These are phyloP conservation scores for Alternaria sp. DNA, from an alignment of 2,329 filamentous ascomycete species.

Conservation along the genomic window DNA sequence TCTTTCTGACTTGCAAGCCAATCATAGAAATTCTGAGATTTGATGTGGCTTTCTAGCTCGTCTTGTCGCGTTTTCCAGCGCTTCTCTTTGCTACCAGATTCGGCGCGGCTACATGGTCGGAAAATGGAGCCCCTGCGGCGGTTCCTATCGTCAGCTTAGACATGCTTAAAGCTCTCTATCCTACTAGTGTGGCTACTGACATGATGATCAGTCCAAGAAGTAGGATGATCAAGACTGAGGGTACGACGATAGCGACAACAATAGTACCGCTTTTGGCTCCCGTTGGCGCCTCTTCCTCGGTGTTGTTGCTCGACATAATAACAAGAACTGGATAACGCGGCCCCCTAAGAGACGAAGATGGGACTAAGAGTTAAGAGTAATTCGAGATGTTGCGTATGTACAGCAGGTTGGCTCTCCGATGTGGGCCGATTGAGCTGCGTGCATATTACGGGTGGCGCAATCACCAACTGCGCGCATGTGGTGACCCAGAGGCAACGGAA, in stretches of 20 bases:
- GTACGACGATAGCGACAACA: conserved; percentile 44
- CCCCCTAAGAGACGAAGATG: background rate
- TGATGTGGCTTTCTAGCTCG: conserved; percentile 42
- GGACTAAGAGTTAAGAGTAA: background rate
- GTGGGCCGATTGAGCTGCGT: conserved; percentile 21
- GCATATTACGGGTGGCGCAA: conserved; percentile 25
- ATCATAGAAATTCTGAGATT: conserved; percentile 45
- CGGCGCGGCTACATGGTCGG: conserved; percentile 24
- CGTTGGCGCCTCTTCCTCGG: conserved; percentile 10
- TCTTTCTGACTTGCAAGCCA: conserved; percentile 41
- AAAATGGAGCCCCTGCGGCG: conserved; percentile 36
- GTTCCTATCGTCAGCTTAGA: conserved; percentile 22
- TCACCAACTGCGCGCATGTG: conserved; percentile 9
- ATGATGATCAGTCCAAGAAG: conserved; percentile 42
- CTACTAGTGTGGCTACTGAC: conserved; percentile 26
- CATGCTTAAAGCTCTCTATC: background rate
- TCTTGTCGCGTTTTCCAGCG: conserved; percentile 40
- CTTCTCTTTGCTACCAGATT: conserved; percentile 29
- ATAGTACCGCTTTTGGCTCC: conserved; percentile 25
- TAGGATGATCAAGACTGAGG: conserved; percentile 42
- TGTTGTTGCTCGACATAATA: conserved; percentile 26
- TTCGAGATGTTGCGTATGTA: conserved; percentile 10
- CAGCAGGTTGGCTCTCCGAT: conserved; percentile 8
- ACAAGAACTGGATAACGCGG: background rate
- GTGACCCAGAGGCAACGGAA: conserved; percentile 9